A percentile compares a stretch with the other conserved stretches of the same genome.
These are phyloP conservation scores for Fusarium torreyae DNA, from an alignment of 2,329 filamentous ascomycete species.

Conservation along the genomic window DNA sequence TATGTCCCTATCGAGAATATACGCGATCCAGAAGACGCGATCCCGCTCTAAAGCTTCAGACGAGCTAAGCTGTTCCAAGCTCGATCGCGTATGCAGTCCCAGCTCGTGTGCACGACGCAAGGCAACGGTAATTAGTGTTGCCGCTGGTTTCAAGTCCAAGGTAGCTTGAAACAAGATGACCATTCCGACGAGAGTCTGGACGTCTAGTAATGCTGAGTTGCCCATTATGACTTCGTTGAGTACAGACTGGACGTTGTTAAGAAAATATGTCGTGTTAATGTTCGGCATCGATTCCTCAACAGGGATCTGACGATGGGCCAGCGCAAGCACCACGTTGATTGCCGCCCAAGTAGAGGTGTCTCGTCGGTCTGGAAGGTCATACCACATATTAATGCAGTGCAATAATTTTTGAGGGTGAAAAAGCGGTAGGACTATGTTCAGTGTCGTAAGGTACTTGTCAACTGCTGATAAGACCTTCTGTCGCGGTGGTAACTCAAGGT, in stretches of 20 bases:
- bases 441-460: slow-evolving; percentile 4
- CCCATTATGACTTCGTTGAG: slow-evolving; percentile 17
- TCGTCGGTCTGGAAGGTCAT: not conserved
- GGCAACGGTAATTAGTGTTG: slow-evolving; percentile 26
- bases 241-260: slow-evolving; percentile 32
- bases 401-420: slow-evolving; percentile 16
- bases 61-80: not conserved
- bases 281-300: rapidly evolving
- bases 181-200: slow-evolving; percentile 34
- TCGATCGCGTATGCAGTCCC: slow-evolving; percentile 4
- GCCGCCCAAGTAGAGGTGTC: slow-evolving; percentile 20
- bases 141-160: slow-evolving; percentile 11
- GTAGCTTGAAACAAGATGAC: slow-evolving; percentile 21
- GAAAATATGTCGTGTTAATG: not conserved
- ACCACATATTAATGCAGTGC: slow-evolving; percentile 8
- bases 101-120: slow-evolving; percentile 27
- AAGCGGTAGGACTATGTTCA: slow-evolving; percentile 29
- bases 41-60: not conserved
- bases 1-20: slow-evolving; percentile 34
- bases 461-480: not conserved
- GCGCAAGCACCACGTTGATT: slow-evolving; percentile 29
- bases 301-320: slow-evolving; percentile 15
- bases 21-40: slow-evolving; percentile 39
- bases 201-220: not conserved
- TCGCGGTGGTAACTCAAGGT: slow-evolving; percentile 1